Percentiles rank a stretch among this genome's conserved stretches.
Evolutionary conservation across 805 yeast species (phyloP).

Genomic region (Candida ipomoeae): DNA sequence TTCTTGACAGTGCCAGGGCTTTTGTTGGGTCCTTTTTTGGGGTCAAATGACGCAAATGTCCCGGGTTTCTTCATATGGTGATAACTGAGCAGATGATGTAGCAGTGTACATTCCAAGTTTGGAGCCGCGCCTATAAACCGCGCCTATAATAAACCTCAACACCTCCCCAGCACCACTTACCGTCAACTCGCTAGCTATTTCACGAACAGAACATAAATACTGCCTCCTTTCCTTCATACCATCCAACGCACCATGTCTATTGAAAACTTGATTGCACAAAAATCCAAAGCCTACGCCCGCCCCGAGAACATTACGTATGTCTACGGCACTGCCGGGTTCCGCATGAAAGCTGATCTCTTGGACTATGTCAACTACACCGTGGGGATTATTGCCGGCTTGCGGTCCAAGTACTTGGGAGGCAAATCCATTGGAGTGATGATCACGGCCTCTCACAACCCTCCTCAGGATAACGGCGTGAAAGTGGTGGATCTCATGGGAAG

Average conservation of each 20-base stretch:
- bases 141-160: not conserved
- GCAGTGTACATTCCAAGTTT: not conserved
- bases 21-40: not conserved
- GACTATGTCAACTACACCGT: slow-evolving; percentile 81
- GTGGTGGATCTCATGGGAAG: slow-evolving; percentile 92
- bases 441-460: slow-evolving; percentile 94
- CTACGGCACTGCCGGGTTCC: slow-evolving; percentile 98
- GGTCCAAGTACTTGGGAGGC: slow-evolving; percentile 70
- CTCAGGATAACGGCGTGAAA: slow-evolving; percentile 61
- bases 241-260: slow-evolving; percentile 5
- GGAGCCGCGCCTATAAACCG: not conserved
- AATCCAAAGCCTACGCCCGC: slow-evolving; percentile 34
- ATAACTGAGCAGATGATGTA: not conserved
- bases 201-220: not conserved
- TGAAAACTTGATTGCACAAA: slow-evolving; percentile 6
- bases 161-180: not conserved
- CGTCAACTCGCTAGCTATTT: not conserved
- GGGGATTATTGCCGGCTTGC: slow-evolving; percentile 74
- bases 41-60: slow-evolving; percentile 7
- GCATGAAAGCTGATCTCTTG: slow-evolving; percentile 63
- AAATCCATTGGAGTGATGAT: slow-evolving; percentile 90
- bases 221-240: not conserved
- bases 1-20: slow-evolving; percentile 1
- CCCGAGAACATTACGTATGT: slow-evolving; percentile 42
- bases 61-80: slow-evolving; percentile 12